These are phyloP conservation scores for Coprinellus aureogranulatus DNA, from an alignment of 768 basidiomycete genomes.

Conservation along the genomic window DNA sequence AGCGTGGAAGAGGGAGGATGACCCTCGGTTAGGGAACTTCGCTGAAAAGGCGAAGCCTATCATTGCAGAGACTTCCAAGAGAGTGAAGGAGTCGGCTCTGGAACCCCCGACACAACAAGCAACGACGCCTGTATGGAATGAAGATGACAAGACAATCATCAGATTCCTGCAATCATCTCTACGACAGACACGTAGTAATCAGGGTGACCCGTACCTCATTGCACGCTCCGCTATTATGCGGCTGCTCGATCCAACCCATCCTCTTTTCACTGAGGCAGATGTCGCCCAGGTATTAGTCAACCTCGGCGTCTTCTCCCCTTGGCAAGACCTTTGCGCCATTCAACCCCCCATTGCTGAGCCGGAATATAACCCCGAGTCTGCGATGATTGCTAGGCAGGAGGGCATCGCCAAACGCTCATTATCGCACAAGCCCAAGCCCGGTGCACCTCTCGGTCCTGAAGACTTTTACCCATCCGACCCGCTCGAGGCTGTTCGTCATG, in stretches of 20 bases:
- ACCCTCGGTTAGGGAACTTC: conserved; percentile 48
- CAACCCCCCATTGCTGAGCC: conserved; percentile 38
- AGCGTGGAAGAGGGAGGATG: conserved; percentile 42
- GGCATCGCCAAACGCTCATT: conserved; percentile 28
- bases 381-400: conserved; percentile 24
- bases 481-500: conserved; percentile 71
- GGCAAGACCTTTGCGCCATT: conserved; percentile 61
- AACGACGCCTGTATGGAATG: conserved; percentile 42
- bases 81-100: conserved; percentile 26
- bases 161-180: conserved; percentile 57
- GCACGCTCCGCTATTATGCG: conserved; percentile 58
- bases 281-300: conserved; percentile 57
- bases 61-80: conserved; percentile 32
- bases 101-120: conserved; percentile 25
- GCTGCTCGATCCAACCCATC: conserved; percentile 40
- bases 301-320: conserved; percentile 73
- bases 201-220: conserved; percentile 61
- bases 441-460: conserved; percentile 49
- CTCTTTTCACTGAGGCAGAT: conserved; percentile 28
- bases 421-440: conserved; percentile 19
- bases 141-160: conserved; percentile 56
- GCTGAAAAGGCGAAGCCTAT: conserved; percentile 45
- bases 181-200: conserved; percentile 44
- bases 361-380: conserved; percentile 30
- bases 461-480: conserved; percentile 66